Conservation (phyloP, 139 green algal species). For the Protoeuglena noctilucae region DNA sequence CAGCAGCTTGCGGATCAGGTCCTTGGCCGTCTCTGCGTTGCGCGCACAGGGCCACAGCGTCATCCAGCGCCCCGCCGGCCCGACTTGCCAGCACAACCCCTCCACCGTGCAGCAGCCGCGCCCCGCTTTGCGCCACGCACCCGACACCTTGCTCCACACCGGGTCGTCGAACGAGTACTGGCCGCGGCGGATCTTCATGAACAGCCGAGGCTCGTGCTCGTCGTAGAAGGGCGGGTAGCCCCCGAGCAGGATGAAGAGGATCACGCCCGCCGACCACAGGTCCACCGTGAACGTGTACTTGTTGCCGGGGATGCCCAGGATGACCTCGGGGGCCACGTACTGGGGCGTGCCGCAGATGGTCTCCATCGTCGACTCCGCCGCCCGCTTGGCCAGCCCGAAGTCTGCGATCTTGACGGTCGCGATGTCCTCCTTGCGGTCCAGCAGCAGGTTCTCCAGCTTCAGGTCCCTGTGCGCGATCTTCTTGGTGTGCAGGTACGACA, state of each 20-base stretch:
- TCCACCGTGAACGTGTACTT: constrained; percentile 37
- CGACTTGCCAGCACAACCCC: no score
- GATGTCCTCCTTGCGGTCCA: constrained; percentile 40
- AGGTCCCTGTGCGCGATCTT: constrained; percentile 68
- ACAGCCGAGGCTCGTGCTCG: constrained; percentile 72
- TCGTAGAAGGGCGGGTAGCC: constrained; percentile 82
- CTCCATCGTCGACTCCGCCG: constrained; percentile 27
- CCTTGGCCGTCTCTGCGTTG: constrained; percentile 51
- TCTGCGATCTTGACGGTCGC: constrained; percentile 54
- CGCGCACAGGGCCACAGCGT: no score
- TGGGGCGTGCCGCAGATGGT: constrained; percentile 78
- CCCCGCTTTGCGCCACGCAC: no score
- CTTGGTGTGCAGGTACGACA: constrained; percentile 70
- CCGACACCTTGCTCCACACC: constrained; percentile 58
- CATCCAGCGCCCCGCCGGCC: no score
- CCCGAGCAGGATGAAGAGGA: constrained; percentile 69
- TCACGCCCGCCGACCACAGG: constrained; percentile 52
- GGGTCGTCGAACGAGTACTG: constrained; percentile 59
- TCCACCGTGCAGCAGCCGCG: no score
- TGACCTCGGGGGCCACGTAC: constrained; percentile 90
- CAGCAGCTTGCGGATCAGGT: constrained; percentile 49
- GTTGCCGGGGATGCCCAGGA: constrained; percentile 17
- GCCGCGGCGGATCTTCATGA: constrained; percentile 63
- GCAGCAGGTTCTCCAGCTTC: constrained; percentile 91
- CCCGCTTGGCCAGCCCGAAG: constrained; percentile 75